phyloP scores from a whole-genome alignment of 352 stramenopile species.

The Globisporangium cystogenes region DNA sequence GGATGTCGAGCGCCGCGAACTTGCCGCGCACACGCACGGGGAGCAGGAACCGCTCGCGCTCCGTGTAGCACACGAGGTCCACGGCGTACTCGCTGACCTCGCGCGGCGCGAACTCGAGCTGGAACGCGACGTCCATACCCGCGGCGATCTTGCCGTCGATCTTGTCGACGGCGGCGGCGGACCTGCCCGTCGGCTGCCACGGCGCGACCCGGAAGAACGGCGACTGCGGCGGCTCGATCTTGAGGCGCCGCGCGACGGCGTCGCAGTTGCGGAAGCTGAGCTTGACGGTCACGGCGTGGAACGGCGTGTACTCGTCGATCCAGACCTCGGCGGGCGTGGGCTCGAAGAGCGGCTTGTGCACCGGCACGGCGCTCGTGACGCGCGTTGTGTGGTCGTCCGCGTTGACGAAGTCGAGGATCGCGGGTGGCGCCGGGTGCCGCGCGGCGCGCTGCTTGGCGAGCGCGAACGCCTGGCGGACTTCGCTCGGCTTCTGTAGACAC shows the following conservation, averaged over 20 bases:
- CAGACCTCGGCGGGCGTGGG: slow-evolving; percentile 74
- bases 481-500: slow-evolving; percentile 72
- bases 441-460: slow-evolving; percentile 40
- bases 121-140: slow-evolving; percentile 92
- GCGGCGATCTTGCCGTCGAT: slow-evolving; percentile 84
- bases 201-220: slow-evolving; percentile 84
- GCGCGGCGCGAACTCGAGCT: slow-evolving; percentile 89
- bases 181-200: slow-evolving; percentile 4
- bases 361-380: slow-evolving; percentile 59
- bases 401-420: slow-evolving; percentile 66
- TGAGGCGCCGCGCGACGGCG: slow-evolving; percentile 85
- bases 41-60: slow-evolving; percentile 93
- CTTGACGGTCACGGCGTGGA: slow-evolving; percentile 73
- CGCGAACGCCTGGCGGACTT: slow-evolving; percentile 58
- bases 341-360: slow-evolving; percentile 88
- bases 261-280: slow-evolving; percentile 92
- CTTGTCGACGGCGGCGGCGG: slow-evolving; percentile 16
- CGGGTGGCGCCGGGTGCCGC: slow-evolving; percentile 22
- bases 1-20: slow-evolving; percentile 85
- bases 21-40: slow-evolving; percentile 83
- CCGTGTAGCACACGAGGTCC: slow-evolving; percentile 92
- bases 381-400: slow-evolving; percentile 63
- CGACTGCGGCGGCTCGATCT: slow-evolving; percentile 79
- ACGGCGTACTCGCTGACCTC: slow-evolving; percentile 85
- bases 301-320: slow-evolving; percentile 92